Base-by-base conservation (phyloP, 148 eudicot genomes). In the Cornus kousa region DNA sequence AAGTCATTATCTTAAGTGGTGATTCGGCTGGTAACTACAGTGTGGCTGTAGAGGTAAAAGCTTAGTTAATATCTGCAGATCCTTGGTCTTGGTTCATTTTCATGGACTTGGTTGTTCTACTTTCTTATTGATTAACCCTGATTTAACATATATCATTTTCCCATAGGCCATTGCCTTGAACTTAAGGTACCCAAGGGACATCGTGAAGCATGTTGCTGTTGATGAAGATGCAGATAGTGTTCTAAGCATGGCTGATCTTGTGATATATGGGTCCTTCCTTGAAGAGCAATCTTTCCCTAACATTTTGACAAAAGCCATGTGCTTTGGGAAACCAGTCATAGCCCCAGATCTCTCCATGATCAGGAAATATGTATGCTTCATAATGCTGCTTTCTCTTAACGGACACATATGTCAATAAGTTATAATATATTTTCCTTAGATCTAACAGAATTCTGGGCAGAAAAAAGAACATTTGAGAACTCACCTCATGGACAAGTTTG, bases 241-340 rank as follows among this genome's bases (percentile, higher is more conserved):
- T 80, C 89, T 96, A 75, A 88, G 85, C 85, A 77, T 40, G 50
- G 85, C 93, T 37, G 82, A 87, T 86, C 82, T 96, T 73, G 95
- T 96, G 74, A 83, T 96, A 79, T 96, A 96, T 79, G 97, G 97
- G 71, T 92, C 99, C 37, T 92, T 96, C 80, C 90, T 89, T 70
- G 97, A 96, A 82, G 99, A 93, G 74, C 89, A 77, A 77, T 83
- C 87, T 70, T 96, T 96, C 83, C 99, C 99, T 11, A 87, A 86
- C 73, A 84, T 90, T 79, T 89, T 96, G 83, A 83, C 82, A 35
- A 91, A 89, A 81, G 92, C 99, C 83, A 93, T 96, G 98, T 80
- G 90, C 79, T 83, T 85, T 55, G 98, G 80, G 87, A 96, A 96
- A 87, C 97, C 93, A 65, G 83, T 92, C 67, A 80, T 92, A 80